phyloP scores from a whole-genome alignment of 768 basidiomycete genomes.

The Trametopsis cervina region DNA sequence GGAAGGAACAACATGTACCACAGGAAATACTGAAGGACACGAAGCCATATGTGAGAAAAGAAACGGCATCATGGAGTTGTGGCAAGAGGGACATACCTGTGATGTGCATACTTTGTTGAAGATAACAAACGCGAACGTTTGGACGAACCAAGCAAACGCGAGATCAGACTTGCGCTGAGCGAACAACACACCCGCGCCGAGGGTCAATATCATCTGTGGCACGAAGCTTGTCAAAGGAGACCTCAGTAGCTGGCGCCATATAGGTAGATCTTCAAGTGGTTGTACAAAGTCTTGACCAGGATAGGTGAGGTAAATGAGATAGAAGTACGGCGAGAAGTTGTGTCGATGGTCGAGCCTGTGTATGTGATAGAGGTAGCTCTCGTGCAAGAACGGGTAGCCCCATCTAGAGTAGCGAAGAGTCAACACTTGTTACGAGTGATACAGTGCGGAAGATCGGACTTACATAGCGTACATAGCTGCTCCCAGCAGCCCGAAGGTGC shows the following conservation, averaged over 20 bases:
- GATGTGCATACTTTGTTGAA: conserved; percentile 99
- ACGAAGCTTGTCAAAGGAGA: conserved; percentile 79
- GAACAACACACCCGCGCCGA: conserved; percentile 70
- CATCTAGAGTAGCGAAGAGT: conserved; percentile 46
- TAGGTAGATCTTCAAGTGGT: conserved; percentile 16
- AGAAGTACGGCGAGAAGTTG: conserved; percentile 98
- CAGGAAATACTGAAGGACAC: conserved; percentile 79
- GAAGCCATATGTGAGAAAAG: neutral
- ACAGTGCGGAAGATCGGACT: conserved; percentile 5
- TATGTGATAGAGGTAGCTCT: conserved; percentile 91
- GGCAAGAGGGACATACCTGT: conserved; percentile 49
- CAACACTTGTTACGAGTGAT: conserved; percentile 3
- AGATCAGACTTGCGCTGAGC: conserved; percentile 53
- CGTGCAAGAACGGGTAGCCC: conserved; percentile 87
- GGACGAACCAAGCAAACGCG: conserved; percentile 83
- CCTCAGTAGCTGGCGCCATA: conserved; percentile 41
- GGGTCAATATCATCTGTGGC: conserved; percentile 71
- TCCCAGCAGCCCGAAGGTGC: conserved; percentile 60
- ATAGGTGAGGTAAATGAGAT: conserved; percentile 86
- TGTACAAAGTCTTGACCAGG: conserved; percentile 30
- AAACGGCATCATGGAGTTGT: neutral
- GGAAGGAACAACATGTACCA: conserved; percentile 94
- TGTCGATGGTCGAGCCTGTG: conserved; percentile 92
- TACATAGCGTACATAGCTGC: conserved; percentile 68
- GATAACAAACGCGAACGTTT: conserved; percentile 85